phyloP scores from a whole-genome alignment of 2,329 filamentous ascomycete species.

The Aureobasidium uvarum region DNA sequence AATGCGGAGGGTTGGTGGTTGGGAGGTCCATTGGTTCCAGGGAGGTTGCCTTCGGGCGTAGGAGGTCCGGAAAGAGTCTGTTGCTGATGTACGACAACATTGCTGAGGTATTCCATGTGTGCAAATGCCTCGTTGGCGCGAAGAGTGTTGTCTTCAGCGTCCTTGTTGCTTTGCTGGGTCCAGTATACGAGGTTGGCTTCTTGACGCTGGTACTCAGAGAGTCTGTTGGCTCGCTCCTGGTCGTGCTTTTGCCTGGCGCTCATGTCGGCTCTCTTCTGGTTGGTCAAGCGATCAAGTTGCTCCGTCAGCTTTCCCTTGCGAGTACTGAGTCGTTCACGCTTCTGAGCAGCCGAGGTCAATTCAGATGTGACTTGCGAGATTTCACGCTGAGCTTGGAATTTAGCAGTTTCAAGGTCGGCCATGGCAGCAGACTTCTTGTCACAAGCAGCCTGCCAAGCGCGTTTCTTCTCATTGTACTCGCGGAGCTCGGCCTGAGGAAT shows the following conservation, averaged over 20 bases:
- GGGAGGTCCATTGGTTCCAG: conserved; percentile 47
- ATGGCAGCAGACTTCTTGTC: conserved; percentile 52
- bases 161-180: conserved; percentile 41
- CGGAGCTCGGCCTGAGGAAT: conserved; percentile 62
- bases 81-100: conserved; percentile 33
- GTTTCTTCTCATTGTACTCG: conserved; percentile 58
- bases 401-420: conserved; percentile 61
- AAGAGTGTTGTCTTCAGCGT: conserved; percentile 41
- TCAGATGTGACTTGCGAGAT: conserved; percentile 64
- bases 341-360: conserved; percentile 61
- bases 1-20: conserved; percentile 31
- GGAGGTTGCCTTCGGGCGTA: conserved; percentile 61
- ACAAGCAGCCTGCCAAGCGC: conserved; percentile 56
- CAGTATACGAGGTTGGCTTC: conserved; percentile 42
- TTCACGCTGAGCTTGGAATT: conserved; percentile 61
- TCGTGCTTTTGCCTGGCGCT: conserved; percentile 39
- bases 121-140: conserved; percentile 44
- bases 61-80: conserved; percentile 33
- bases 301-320: conserved; percentile 71
- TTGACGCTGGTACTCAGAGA: conserved; percentile 40
- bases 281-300: conserved; percentile 67
- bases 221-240: conserved; percentile 33
- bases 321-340: conserved; percentile 68
- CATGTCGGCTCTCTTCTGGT: conserved; percentile 61
- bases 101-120: conserved; percentile 37